Evolutionary conservation across 2,329 filamentous ascomycete species (phyloP).

Genomic region (Pseudogymnoascus sp.): DNA sequence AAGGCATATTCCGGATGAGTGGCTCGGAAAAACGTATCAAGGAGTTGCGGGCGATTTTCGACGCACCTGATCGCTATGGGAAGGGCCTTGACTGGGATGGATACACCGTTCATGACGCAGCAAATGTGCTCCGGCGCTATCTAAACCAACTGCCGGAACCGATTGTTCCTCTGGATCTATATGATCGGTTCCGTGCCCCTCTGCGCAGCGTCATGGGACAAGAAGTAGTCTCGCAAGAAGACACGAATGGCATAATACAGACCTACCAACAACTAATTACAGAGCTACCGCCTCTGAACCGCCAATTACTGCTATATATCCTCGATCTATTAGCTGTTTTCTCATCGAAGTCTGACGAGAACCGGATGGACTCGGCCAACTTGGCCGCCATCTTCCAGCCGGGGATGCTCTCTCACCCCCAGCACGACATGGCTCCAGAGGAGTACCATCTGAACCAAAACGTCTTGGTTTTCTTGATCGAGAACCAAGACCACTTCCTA

Average conservation of each 20-base stretch:
- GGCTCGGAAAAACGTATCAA: constrained; percentile 98
- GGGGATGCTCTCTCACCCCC: constrained; percentile 86
- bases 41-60: constrained; percentile 83
- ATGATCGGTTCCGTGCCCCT: constrained; percentile 82
- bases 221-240: constrained; percentile 59
- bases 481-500: constrained; percentile 96
- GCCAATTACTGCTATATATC: constrained; percentile 90
- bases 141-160: constrained; percentile 94
- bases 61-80: constrained; percentile 89
- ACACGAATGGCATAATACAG: constrained; percentile 66
- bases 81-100: constrained; percentile 96
- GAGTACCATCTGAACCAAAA: constrained; percentile 95
- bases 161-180: constrained; percentile 89
- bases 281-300: constrained; percentile 83
- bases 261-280: constrained; percentile 88
- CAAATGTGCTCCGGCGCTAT: constrained; percentile 90
- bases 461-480: constrained; percentile 93
- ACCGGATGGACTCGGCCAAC: constrained; percentile 94
- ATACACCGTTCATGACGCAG: constrained; percentile 96
- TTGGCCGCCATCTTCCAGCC: constrained; percentile 96
- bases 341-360: constrained; percentile 90
- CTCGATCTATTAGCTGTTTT: constrained; percentile 94
- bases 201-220: constrained; percentile 59
- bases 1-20: constrained; percentile 92
- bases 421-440: constrained; percentile 88